These are phyloP conservation scores for Tulasnella sp. DNA, from an alignment of 768 basidiomycete genomes.

Conservation along the genomic window DNA sequence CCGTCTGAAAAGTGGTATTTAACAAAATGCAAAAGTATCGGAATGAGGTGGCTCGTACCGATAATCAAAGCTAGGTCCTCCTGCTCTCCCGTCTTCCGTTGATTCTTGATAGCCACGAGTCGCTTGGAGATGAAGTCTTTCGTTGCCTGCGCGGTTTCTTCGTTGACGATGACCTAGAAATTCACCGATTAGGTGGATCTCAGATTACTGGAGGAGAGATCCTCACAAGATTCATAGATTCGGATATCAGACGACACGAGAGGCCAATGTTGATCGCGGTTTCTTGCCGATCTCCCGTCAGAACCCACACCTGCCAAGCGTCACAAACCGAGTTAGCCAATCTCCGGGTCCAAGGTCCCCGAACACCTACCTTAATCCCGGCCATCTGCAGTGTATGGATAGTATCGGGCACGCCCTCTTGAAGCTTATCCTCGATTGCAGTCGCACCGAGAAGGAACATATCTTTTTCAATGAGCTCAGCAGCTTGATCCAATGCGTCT, in stretches of 20 bases:
- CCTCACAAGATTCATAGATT: conserved; percentile 94
- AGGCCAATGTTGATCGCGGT: conserved; percentile 99
- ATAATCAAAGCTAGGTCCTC: conserved; percentile 95
- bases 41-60: conserved; percentile 48
- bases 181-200: neutral
- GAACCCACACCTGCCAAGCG: conserved; percentile 75
- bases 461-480: conserved; percentile 94
- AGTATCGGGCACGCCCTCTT: conserved; percentile 97
- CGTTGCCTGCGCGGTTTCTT: conserved; percentile 75
- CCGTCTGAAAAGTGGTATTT: conserved; percentile 57
- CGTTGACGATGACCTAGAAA: conserved; percentile 85
- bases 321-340: neutral
- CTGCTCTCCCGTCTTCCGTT: conserved; percentile 82
- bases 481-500: conserved; percentile 90
- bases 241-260: conserved; percentile 93
- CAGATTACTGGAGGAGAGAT: neutral
- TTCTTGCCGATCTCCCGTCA: conserved; percentile 97
- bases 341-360: neutral
- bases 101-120: conserved; percentile 87
- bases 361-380: conserved; percentile 73
- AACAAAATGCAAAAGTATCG: neutral
- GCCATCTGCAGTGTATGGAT: conserved; percentile 98
- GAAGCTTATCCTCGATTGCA: conserved; percentile 96
- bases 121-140: conserved; percentile 84
- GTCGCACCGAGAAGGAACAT: conserved; percentile 91